Conservation (phyloP, 495 filamentous ascomycete species). For the Aspergillus egyptiacus region DNA sequence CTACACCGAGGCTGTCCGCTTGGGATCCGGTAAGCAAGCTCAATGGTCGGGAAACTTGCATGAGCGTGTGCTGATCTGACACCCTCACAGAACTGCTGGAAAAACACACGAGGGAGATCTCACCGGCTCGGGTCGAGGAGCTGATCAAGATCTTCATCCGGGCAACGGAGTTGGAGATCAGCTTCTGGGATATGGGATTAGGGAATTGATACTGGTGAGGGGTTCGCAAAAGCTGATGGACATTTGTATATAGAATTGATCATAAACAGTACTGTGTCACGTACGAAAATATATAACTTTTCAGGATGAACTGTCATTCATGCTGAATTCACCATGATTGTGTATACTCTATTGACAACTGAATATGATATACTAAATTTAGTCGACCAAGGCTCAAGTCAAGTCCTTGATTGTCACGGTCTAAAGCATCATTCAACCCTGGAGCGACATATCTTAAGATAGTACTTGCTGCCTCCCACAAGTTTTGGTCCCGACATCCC, state of each 20-base stretch:
- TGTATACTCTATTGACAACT: not conserved
- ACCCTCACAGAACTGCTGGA: constrained; percentile 58
- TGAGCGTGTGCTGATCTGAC: constrained; percentile 15
- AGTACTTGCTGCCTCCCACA: too few species aligned
- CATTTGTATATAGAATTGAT: not conserved
- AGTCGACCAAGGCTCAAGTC: too few species aligned
- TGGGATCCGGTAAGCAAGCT: constrained; percentile 54
- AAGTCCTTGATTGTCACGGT: too few species aligned
- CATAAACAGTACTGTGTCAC: too few species aligned
- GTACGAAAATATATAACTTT: too few species aligned
- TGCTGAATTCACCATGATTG: too few species aligned
- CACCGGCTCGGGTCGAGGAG: constrained; percentile 69
- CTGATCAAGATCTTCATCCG: constrained; percentile 77
- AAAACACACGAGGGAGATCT: constrained; percentile 61
- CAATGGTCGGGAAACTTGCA: constrained; percentile 8
- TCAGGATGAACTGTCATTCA: too few species aligned
- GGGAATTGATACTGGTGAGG: constrained; percentile 9
- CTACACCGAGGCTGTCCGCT: constrained; percentile 61
- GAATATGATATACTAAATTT: too few species aligned
- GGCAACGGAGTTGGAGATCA: constrained; percentile 84
- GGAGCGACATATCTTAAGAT: too few species aligned
- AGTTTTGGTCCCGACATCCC: too few species aligned
- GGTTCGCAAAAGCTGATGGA: not conserved
- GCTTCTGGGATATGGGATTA: constrained; percentile 81
- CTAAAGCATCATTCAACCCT: too few species aligned